Evolutionary conservation across 495 filamentous ascomycete species (phyloP).

Genomic region (Penicillium daleae): DNA sequence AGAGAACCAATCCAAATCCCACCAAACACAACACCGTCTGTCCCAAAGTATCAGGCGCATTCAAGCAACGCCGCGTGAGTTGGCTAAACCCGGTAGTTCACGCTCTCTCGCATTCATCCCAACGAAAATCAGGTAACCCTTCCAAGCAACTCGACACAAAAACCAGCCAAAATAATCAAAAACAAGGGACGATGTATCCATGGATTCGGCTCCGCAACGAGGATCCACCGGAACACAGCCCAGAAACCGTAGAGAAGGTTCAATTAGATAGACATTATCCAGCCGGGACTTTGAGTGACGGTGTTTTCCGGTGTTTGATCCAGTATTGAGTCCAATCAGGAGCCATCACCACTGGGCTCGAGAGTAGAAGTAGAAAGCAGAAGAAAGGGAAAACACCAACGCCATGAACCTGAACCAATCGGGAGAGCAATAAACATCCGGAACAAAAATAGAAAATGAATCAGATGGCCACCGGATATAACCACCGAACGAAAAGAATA

Average conservation of each 20-base stretch:
- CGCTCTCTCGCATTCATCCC: too few relatives aligned
- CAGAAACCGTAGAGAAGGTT: neutral
- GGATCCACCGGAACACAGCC: neutral
- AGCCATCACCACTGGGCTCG: neutral
- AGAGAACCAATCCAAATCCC: neutral
- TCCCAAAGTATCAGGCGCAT: neutral
- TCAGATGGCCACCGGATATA: neutral
- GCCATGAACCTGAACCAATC: neutral
- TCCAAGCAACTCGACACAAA: neutral
- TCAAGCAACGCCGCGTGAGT: neutral
- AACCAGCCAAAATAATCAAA: neutral
- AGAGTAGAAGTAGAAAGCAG: neutral
- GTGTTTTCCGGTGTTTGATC: neutral
- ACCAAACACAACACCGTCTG: neutral
- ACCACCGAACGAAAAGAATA: conserved; percentile 2
- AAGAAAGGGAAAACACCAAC: neutral
- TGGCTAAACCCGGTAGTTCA: too few relatives aligned
- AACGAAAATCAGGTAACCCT: neutral
- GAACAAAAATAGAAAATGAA: neutral
- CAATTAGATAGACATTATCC: conserved; percentile 9
- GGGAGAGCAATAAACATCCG: neutral
- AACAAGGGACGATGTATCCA: neutral
- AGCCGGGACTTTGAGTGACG: neutral
- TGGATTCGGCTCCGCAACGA: conserved; percentile 1
- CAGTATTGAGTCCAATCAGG: neutral